Evolutionary conservation across 441 rosid species (phyloP).

Genomic region (Mallotus repandus): DNA sequence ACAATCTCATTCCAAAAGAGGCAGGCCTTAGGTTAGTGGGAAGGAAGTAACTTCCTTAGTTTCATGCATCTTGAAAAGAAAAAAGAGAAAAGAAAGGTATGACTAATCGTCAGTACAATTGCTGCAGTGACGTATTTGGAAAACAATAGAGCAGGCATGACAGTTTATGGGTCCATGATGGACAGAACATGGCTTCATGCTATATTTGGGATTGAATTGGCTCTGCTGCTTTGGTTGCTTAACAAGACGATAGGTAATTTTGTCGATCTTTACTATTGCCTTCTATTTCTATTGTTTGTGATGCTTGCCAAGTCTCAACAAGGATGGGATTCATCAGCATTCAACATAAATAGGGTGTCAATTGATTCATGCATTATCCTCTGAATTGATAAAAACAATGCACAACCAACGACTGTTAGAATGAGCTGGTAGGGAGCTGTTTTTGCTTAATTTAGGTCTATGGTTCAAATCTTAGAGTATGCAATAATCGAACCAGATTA

Average conservation of each 20-base stretch:
- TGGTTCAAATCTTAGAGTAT: too few species aligned
- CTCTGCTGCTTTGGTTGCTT: slow-evolving; percentile 85
- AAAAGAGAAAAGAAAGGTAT: background rate
- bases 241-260: slow-evolving; percentile 72
- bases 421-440: too few species aligned
- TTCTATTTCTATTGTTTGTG: too few species aligned
- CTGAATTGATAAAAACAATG: too few species aligned
- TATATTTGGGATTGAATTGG: slow-evolving; percentile 72
- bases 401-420: too few species aligned
- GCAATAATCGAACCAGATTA: too few species aligned
- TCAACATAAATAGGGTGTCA: too few species aligned
- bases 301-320: too few species aligned
- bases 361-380: too few species aligned
- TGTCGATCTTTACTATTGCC: background rate
- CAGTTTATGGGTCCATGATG: slow-evolving; percentile 75
- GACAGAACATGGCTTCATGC: slow-evolving; percentile 86
- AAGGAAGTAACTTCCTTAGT: background rate
- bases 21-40: slow-evolving; percentile 71
- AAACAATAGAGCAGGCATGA: slow-evolving; percentile 84
- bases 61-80: background rate
- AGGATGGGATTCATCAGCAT: too few species aligned
- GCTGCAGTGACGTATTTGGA: slow-evolving; percentile 78
- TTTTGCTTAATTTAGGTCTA: too few species aligned
- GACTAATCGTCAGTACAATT: background rate
- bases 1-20: slow-evolving; percentile 84